Conservation (phyloP, 495 filamentous ascomycete genomes). For the Astrothelium macrocarpum region DNA sequence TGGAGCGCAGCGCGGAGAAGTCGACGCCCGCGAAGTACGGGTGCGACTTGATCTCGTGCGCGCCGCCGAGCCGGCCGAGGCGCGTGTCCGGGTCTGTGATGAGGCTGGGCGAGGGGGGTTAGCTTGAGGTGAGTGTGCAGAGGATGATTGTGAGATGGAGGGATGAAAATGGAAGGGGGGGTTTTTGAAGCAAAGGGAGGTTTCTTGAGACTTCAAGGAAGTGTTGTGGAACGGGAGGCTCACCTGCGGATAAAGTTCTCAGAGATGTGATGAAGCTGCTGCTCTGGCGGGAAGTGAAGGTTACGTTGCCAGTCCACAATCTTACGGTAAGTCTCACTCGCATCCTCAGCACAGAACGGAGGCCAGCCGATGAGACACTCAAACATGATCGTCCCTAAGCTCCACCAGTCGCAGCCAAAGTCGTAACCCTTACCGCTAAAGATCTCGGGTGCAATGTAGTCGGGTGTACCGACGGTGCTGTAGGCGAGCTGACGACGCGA, state of each 20-base stretch:
- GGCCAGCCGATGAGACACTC: slow-evolving; percentile 98
- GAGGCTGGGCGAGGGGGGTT: slow-evolving; percentile 51
- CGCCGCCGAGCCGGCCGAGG: slow-evolving; percentile 68
- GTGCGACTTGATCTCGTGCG: slow-evolving; percentile 84
- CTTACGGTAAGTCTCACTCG: slow-evolving; percentile 96
- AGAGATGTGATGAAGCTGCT: slow-evolving; percentile 74
- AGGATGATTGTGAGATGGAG: not conserved
- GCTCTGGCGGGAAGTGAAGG: slow-evolving; percentile 93
- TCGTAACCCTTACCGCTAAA: slow-evolving; percentile 94
- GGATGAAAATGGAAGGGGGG: not conserved
- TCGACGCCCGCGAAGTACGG: slow-evolving; percentile 93
- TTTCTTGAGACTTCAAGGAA: too few relatives aligned
- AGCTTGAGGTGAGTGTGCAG: slow-evolving; percentile 18
- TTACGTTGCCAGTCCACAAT: slow-evolving; percentile 97
- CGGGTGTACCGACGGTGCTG: slow-evolving; percentile 94
- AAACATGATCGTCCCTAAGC: slow-evolving; percentile 97
- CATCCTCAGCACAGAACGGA: slow-evolving; percentile 96
- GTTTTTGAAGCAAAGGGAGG: too few relatives aligned
- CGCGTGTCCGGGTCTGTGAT: slow-evolving; percentile 87
- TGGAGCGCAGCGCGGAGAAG: slow-evolving; percentile 81
- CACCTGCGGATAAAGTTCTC: slow-evolving; percentile 82
- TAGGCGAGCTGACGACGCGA: slow-evolving; percentile 92
- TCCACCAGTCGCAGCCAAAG: slow-evolving; percentile 98
- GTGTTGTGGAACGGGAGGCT: too few relatives aligned
- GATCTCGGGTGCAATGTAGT: slow-evolving; percentile 98